Evolutionary conservation across 495 filamentous ascomycete genomes (phyloP).

Genomic region (Penicillium coprophilum): DNA sequence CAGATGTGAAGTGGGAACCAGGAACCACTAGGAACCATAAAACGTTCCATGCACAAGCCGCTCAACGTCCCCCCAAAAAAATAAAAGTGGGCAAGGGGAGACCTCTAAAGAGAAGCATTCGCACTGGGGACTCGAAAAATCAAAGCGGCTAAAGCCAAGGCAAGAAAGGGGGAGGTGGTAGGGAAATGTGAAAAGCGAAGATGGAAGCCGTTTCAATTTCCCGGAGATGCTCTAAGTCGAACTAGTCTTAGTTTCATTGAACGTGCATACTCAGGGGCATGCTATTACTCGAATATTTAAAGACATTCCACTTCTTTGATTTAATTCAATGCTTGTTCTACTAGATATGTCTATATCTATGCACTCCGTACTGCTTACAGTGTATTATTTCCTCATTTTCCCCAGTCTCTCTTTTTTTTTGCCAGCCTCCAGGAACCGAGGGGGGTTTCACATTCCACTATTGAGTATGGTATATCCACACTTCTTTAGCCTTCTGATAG

Average conservation of each 20-base stretch:
- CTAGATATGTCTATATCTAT: background rate
- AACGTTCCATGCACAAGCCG: slow-evolving; percentile 26
- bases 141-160: slow-evolving; percentile 11
- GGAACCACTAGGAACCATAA: slow-evolving; percentile 29
- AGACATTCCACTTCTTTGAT: slow-evolving; percentile 5
- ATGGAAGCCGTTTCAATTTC: slow-evolving; percentile 23
- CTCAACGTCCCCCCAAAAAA: slow-evolving; percentile 24
- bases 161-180: slow-evolving; percentile 13
- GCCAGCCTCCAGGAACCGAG: slow-evolving; percentile 9
- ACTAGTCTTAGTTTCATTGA: slow-evolving; percentile 24
- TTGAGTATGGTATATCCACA: background rate
- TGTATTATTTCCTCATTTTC: background rate
- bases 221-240: slow-evolving; percentile 30
- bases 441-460: background rate
- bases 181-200: slow-evolving; percentile 18
- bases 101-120: slow-evolving; percentile 8
- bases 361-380: background rate
- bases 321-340: slow-evolving; percentile 1
- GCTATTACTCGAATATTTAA: slow-evolving; percentile 7
- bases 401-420: slow-evolving; percentile 5
- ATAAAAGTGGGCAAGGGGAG: slow-evolving; percentile 16
- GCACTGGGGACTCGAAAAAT: slow-evolving; percentile 10
- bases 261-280: slow-evolving; percentile 30
- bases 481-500: background rate
- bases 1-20: slow-evolving; percentile 33